A percentile compares a stretch with the other conserved stretches of the same genome.
Conservation (phyloP, 2,329 filamentous ascomycete species). For the Stylonectria norvegica region DNA sequence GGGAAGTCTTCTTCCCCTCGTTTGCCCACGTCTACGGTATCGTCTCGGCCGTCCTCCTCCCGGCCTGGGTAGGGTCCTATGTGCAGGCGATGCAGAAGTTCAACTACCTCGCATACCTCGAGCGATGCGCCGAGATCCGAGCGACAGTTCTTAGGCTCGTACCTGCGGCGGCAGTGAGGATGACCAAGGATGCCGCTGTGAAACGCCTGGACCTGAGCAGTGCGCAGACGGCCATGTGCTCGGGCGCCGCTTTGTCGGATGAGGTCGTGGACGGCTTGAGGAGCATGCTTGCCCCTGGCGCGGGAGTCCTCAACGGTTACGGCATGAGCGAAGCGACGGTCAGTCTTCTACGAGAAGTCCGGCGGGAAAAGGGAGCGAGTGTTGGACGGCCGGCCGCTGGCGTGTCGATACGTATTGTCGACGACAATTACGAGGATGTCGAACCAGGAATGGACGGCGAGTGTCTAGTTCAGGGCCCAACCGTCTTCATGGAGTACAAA, state of each 20-base stretch:
- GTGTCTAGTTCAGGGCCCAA: constrained; percentile 25
- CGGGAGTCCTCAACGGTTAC: constrained; percentile 22
- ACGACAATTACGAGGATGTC: constrained; percentile 28
- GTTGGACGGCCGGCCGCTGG: constrained; percentile 18
- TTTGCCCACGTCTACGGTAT: constrained; percentile 27
- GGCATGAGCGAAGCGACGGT: constrained; percentile 25
- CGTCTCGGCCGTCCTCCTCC: constrained; percentile 18
- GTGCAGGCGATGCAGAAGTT: constrained; percentile 21
- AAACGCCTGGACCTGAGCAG: constrained; percentile 11
- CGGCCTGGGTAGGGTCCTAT: constrained; percentile 21
- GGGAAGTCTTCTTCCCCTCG: constrained; percentile 28
- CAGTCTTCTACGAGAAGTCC: constrained; percentile 18
- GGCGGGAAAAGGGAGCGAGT: constrained; percentile 17
- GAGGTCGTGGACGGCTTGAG: constrained; percentile 15
- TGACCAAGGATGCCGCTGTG: constrained; percentile 19
- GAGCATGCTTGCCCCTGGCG: constrained; percentile 8
- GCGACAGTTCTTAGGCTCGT: constrained; percentile 22
- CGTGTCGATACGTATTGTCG: constrained; percentile 25
- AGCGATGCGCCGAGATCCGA: constrained; percentile 16
- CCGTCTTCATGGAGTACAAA: constrained; percentile 28
- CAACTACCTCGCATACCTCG: constrained; percentile 17
- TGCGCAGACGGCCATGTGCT: constrained; percentile 18
- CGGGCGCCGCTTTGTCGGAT: constrained; percentile 18
- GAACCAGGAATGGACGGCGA: constrained; percentile 26
- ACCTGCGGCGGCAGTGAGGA: constrained; percentile 19